A percentile compares a stretch with the other conserved stretches of the same genome.
Conservation (phyloP, 805 yeast genomes). For the Myxozyma nipponensis region DNA sequence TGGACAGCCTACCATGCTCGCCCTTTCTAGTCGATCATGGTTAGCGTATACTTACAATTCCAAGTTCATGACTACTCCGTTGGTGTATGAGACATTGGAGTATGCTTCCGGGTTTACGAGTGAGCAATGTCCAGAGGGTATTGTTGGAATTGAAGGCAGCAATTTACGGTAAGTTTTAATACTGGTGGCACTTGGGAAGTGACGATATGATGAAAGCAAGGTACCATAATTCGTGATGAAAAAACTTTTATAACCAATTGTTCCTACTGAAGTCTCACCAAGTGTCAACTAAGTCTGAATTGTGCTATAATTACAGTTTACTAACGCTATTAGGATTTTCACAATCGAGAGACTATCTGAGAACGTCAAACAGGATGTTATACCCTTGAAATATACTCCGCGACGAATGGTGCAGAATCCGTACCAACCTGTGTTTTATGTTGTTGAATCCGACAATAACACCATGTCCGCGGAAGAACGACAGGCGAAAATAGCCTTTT, state of each 20-base stretch:
- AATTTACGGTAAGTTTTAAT: slow-evolving; percentile 40
- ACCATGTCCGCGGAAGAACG: slow-evolving; percentile 29
- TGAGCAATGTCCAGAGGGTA: slow-evolving; percentile 59
- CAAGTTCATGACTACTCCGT: slow-evolving; percentile 46
- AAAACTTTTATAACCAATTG: slow-evolving; percentile 18
- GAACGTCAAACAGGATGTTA: slow-evolving; percentile 38
- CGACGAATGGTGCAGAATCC: slow-evolving; percentile 39
- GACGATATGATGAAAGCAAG: slow-evolving; percentile 25
- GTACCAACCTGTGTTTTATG: slow-evolving; percentile 35
- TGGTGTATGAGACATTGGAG: slow-evolving; percentile 40
- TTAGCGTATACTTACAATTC: slow-evolving; percentile 43
- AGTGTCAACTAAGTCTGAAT: background rate
- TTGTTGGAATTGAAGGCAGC: slow-evolving; percentile 56
- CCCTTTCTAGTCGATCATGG: slow-evolving; percentile 56
- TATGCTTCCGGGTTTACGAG: slow-evolving; percentile 55
- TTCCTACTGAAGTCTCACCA: slow-evolving; percentile 21
- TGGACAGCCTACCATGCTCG: slow-evolving; percentile 43
- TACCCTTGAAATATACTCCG: slow-evolving; percentile 52
- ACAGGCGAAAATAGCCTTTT: slow-evolving; percentile 3
- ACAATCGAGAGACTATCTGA: slow-evolving; percentile 26
- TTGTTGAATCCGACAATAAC: slow-evolving; percentile 47
- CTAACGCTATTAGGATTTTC: slow-evolving; percentile 25
- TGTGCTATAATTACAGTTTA: background rate
- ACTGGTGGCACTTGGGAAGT: too few relatives aligned
- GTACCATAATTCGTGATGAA: slow-evolving; percentile 20